These are phyloP conservation scores for Xerocomellus amylosporus DNA, from an alignment of 768 basidiomycete species.

Conservation along the genomic window DNA sequence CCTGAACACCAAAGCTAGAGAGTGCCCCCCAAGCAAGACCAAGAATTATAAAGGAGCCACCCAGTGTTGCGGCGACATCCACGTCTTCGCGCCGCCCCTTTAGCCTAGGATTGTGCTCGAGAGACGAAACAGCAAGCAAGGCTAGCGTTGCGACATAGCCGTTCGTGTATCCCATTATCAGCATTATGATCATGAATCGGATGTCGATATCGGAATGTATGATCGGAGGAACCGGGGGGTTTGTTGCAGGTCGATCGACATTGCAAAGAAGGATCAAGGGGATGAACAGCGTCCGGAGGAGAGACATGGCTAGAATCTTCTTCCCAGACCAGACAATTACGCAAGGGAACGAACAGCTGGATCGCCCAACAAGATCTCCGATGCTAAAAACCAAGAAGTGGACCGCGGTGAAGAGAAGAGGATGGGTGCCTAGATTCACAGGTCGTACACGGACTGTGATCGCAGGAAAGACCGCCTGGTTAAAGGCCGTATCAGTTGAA, in stretches of 20 bases:
- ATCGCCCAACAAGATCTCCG: constrained; percentile 69
- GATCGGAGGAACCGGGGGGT: constrained; percentile 31
- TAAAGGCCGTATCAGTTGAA: constrained; percentile 2
- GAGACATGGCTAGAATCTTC: constrained; percentile 4
- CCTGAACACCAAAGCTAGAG: constrained; percentile 75
- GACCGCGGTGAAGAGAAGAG: constrained; percentile 34
- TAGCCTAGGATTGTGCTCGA: constrained; percentile 45
- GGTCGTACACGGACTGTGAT: background rate
- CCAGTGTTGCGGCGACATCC: constrained; percentile 78
- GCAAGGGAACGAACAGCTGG: constrained; percentile 70
- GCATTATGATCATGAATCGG: constrained; percentile 64
- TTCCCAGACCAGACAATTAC: constrained; percentile 47
- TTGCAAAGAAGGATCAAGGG: constrained; percentile 40
- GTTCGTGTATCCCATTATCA: constrained; percentile 69
- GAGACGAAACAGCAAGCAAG: constrained; percentile 79
- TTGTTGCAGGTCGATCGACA: constrained; percentile 47
- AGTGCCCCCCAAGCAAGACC: constrained; percentile 75
- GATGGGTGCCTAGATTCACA: background rate
- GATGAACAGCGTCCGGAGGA: constrained; percentile 1
- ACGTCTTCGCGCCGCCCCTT: constrained; percentile 66
- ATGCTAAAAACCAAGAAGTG: constrained; percentile 75
- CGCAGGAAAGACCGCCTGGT: background rate
- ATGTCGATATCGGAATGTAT: constrained; percentile 67
- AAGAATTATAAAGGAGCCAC: constrained; percentile 72
- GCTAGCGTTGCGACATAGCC: constrained; percentile 76